These are phyloP conservation scores for Kwoniella sp. DNA, from an alignment of 768 basidiomycete genomes.

Conservation along the genomic window DNA sequence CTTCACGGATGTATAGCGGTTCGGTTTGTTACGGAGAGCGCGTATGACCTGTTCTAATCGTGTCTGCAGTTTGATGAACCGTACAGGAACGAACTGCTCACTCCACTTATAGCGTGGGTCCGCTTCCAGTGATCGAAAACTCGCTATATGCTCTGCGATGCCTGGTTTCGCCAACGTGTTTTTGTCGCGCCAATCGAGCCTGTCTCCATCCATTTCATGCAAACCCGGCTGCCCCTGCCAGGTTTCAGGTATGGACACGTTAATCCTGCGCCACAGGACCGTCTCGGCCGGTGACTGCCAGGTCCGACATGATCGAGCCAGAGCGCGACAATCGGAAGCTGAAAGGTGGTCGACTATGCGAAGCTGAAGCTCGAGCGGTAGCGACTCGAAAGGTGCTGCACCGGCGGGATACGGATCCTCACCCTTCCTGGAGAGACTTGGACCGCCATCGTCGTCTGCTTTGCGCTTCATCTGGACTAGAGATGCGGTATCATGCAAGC, in stretches of 20 bases:
- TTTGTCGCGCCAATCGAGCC: not conserved
- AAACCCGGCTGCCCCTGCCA: not conserved
- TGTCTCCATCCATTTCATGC: too few relatives aligned
- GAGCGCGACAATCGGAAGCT: not conserved
- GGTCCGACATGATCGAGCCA: not conserved
- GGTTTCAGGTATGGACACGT: not conserved
- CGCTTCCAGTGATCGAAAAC: too few relatives aligned
- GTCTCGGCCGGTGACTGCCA: constrained; percentile 5
- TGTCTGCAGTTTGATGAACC: not conserved
- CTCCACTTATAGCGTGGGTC: not conserved
- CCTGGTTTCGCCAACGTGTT: not conserved
- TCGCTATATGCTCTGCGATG: not conserved
- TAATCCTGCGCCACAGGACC: constrained; percentile 5
- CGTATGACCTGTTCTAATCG: too few relatives aligned
- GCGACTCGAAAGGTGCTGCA: constrained; percentile 4
- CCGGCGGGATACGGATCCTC: not conserved
- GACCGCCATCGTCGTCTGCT: too few relatives aligned
- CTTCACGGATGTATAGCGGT: too few relatives aligned
- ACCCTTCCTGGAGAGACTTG: too few relatives aligned
- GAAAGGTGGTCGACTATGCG: constrained; percentile 2
- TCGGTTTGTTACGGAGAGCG: too few relatives aligned
- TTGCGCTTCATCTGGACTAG: too few relatives aligned
- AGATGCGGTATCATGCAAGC: too few relatives aligned
- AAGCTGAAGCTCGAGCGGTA: constrained; percentile 10
- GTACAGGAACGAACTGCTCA: not conserved